These are phyloP conservation scores for Kitagawia praeruptora DNA, from an alignment of 129 eudicot genomes.

Conservation along the genomic window DNA sequence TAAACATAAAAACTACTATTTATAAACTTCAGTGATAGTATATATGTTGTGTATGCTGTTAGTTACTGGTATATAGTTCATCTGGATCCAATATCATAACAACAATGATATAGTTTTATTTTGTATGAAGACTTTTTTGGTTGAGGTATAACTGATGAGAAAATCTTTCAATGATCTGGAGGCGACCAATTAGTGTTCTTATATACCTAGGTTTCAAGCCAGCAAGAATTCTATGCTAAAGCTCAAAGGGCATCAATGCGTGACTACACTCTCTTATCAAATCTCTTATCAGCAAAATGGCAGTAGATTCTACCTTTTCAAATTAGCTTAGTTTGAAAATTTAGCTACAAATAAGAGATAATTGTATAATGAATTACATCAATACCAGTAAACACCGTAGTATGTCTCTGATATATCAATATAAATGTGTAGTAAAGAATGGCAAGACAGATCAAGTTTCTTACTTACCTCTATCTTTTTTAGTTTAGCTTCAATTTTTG, in stretches of 20 bases:
- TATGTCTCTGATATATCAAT: background rate
- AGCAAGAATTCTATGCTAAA: background rate
- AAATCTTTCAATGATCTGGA: background rate
- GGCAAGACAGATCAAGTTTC: background rate
- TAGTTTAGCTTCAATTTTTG: conserved; percentile 56
- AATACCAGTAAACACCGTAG: too few species aligned
- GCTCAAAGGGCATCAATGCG: background rate
- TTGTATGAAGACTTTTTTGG: too few species aligned
- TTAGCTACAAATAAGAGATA: background rate
- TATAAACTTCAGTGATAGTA: background rate
- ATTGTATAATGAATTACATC: background rate
- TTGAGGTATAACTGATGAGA: background rate
- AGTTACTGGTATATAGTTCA: background rate
- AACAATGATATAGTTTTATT: background rate
- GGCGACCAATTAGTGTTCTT: background rate
- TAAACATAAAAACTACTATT: background rate
- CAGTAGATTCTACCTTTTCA: background rate
- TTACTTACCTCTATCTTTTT: conserved; percentile 58
- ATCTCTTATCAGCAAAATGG: background rate
- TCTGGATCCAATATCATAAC: background rate
- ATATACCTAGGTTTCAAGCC: background rate
- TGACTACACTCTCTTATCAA: background rate
- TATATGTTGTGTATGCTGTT: background rate
- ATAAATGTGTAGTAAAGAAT: background rate
- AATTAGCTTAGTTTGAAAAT: background rate